Conservation (phyloP, 2,329 filamentous ascomycete genomes). For the Mollisiaceae sp. region DNA sequence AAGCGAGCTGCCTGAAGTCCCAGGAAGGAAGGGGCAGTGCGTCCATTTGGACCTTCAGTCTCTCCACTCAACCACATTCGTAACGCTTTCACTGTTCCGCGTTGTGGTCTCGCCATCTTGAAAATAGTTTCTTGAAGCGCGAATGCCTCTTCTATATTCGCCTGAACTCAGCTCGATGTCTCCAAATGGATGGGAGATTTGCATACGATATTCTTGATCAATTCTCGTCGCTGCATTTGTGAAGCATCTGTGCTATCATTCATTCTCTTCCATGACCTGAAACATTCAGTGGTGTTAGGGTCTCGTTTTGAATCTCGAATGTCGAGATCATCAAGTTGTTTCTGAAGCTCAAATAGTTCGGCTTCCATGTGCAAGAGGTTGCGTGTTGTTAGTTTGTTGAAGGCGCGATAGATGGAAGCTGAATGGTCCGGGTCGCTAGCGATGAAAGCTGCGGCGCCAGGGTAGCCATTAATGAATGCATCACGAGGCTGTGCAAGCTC, state of each 20-base stretch:
- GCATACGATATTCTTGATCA: neutral
- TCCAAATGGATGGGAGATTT: neutral
- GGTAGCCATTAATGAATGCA: neutral
- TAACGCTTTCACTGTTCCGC: slow-evolving; percentile 19
- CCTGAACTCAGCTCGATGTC: neutral
- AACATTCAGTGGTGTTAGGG: neutral
- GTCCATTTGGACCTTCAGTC: slow-evolving; percentile 12
- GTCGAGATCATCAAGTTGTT: slow-evolving; percentile 16
- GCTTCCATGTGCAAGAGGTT: slow-evolving; percentile 28
- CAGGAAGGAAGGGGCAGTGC: slow-evolving; percentile 5
- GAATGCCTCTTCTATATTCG: neutral
- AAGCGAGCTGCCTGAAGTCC: slow-evolving; percentile 24
- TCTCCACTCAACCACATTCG: slow-evolving; percentile 25
- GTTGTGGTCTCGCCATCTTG: slow-evolving; percentile 16
- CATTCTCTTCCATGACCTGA: slow-evolving; percentile 12
- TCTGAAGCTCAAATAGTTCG: slow-evolving; percentile 25
- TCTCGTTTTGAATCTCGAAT: slow-evolving; percentile 14
- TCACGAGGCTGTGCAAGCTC: neutral
- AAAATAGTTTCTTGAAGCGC: slow-evolving; percentile 17
- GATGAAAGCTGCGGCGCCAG: neutral
- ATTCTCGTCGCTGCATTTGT: neutral
- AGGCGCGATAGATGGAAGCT: slow-evolving; percentile 22
- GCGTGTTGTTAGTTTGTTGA: slow-evolving; percentile 21
- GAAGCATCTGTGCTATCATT: neutral
- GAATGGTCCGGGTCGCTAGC: slow-evolving; percentile 21